Percentiles rank a stretch among this genome's conserved stretches.
Evolutionary conservation across 192 early-diverging fungal species (phyloP).

Genomic region (Entomortierella lignicola): DNA sequence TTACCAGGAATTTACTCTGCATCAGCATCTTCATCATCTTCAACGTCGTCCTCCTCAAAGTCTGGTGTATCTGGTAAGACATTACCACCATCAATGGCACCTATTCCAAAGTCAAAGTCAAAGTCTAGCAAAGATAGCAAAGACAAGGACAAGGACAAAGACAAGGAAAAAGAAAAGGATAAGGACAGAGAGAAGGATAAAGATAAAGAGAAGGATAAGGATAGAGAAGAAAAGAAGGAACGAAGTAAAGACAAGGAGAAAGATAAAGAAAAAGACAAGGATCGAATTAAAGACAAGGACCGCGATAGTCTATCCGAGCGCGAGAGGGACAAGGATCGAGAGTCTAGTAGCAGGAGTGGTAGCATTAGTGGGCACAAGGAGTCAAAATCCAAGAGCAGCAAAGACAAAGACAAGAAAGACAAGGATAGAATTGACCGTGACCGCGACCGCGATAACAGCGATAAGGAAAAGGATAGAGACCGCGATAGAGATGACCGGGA

Average conservation of each 20-base stretch:
- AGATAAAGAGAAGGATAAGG: slow-evolving; percentile 21
- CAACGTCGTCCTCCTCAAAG: slow-evolving; percentile 17
- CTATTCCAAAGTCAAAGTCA: slow-evolving; percentile 34
- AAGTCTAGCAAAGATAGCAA: slow-evolving; percentile 32
- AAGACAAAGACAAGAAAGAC: slow-evolving; percentile 51
- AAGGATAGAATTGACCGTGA: slow-evolving; percentile 9
- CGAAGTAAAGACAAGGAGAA: slow-evolving; percentile 10
- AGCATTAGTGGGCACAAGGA: slow-evolving; percentile 36
- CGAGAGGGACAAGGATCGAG: slow-evolving; percentile 46
- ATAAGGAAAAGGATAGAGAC: slow-evolving; percentile 19
- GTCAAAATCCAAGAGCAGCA: slow-evolving; percentile 53
- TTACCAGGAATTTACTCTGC: slow-evolving; percentile 25
- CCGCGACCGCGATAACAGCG: slow-evolving; percentile 24
- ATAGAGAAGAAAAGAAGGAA: slow-evolving; percentile 21
- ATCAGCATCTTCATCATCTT: neutral
- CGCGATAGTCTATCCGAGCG: slow-evolving; percentile 23
- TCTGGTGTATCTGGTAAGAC: slow-evolving; percentile 27
- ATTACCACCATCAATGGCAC: slow-evolving; percentile 7
- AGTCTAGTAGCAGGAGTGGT: slow-evolving; percentile 21
- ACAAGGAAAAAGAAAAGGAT: slow-evolving; percentile 22
- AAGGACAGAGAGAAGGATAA: slow-evolving; percentile 33
- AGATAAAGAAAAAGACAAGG: slow-evolving; percentile 29
- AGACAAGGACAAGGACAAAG: slow-evolving; percentile 34
- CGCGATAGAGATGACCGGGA: slow-evolving; percentile 26
- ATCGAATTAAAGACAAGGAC: slow-evolving; percentile 44